phyloP scores from a whole-genome alignment of 1,284 basidiomycete genomes.

The Polyporus tsugae region DNA sequence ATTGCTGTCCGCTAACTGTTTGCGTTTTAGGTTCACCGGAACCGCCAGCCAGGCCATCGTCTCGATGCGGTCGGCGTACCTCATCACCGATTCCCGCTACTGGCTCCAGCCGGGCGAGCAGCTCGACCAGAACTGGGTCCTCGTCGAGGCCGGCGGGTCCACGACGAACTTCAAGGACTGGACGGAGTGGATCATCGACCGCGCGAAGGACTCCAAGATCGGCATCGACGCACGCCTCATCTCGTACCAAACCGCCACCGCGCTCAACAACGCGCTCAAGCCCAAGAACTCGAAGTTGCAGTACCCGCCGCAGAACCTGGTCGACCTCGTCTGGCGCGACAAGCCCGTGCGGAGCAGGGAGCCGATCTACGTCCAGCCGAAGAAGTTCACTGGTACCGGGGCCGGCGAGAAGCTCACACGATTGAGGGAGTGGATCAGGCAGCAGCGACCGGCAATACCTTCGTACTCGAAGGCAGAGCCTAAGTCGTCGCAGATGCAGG shows the following conservation, averaged over 20 bases:
- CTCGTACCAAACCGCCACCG: slow-evolving; percentile 74
- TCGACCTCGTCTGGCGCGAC: slow-evolving; percentile 87
- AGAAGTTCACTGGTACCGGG: slow-evolving; percentile 75
- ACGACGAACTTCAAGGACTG: slow-evolving; percentile 72
- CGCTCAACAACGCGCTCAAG: slow-evolving; percentile 64
- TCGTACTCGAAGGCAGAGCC: slow-evolving; percentile 68
- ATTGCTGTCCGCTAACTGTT: not conserved
- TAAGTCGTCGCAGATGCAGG: slow-evolving; percentile 68
- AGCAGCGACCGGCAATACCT: slow-evolving; percentile 64
- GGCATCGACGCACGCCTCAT: slow-evolving; percentile 93
- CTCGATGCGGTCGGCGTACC: slow-evolving; percentile 68
- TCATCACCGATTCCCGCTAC: slow-evolving; percentile 91
- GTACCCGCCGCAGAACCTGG: slow-evolving; percentile 81
- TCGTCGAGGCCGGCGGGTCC: slow-evolving; percentile 72
- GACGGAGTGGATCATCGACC: slow-evolving; percentile 78
- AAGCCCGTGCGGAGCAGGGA: slow-evolving; percentile 75
- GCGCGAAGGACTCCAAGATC: slow-evolving; percentile 65
- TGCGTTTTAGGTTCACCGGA: slow-evolving; percentile 76
- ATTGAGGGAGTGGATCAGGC: slow-evolving; percentile 68
- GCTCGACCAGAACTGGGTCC: slow-evolving; percentile 80
- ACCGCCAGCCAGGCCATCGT: slow-evolving; percentile 90
- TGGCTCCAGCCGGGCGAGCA: slow-evolving; percentile 87
- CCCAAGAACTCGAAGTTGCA: slow-evolving; percentile 66
- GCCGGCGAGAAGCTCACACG: slow-evolving; percentile 64
- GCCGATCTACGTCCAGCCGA: slow-evolving; percentile 78